Evolutionary conservation across 1,139 yeast genomes (phyloP), one percentile per base, ranked within the genome.

Genomic region (Yamadazyma buinensis): DNA sequence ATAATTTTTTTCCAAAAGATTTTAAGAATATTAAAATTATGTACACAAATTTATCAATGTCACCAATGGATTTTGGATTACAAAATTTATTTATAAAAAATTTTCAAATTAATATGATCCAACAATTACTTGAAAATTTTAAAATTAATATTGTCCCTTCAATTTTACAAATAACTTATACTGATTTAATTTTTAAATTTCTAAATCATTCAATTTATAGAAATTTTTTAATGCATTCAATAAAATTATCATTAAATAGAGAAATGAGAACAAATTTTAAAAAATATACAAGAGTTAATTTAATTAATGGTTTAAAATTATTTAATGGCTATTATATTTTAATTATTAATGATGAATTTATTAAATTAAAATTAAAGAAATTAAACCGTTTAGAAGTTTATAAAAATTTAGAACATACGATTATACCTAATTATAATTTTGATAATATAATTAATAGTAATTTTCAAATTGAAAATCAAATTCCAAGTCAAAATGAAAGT

Each of bases 51-150:
- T 27, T 37, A 24, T 23, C 29, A 7, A 37, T 30, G 26, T 28
- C 36, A 13, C 47, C 47, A 4, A 7, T 37, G 20, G 36, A 41
- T 23, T 39, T 35, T 23, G 46, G 47, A 9, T 14, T 43, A 7
- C 37, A 32, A 12, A 30, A 29, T 18, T 19, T 41, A 24, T 26
- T 42, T 8, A 9, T 33, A 2, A 39, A 34, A 20, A 29, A 36
- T n/a, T 32, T 41, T 19, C 35, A 33, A 23, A 9, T 39, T 12
- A 28, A 29, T 11, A 25, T 43, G 1, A 14, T 33, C 12, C 34
- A 37, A 15, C 38, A 36, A 19, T 27, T 41, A 8, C 5, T 19
- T 15, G 17, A 23, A 2, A 14, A 27, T 14, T 17, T 5, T 7
- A 25, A 33, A 7, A 15, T 35, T 3, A 24, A 29, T 1, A 15